Base-by-base conservation (phyloP, 1,139 yeast species). In the Debaryomycetaceae sp. region DNA sequence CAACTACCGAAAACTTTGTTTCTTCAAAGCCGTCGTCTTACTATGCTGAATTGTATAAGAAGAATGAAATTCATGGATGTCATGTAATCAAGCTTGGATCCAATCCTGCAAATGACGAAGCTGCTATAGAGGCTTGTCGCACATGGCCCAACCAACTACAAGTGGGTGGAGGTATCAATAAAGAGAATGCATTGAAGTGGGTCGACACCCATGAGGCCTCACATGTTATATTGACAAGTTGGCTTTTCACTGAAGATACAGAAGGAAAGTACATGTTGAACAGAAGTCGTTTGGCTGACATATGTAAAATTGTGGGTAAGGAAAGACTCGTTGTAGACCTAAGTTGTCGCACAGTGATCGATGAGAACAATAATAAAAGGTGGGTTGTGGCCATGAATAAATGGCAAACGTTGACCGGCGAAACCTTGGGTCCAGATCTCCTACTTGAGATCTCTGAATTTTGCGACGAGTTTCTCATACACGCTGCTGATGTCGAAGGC, bases 401-500 rank as follows among this genome's bases (percentile, higher is more conserved):
- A 63, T 93, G 99, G 99, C 97, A 91, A 65, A 87, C 95, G 0
- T 67, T 91, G 37, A 93, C 99, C 0, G 75, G 73, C 40, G 76
- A 83, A 41, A 77, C 68, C 44, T 70, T 93, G 44, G 71, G 72
- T 42, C 61, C 63, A 37, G 78, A 76, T 30, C 78, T 87, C 30
- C 75, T 93, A 45, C 61, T 55, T 5, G 50, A 64, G 44, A 75
- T 93, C 34, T 68, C 85, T 11, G 46, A 72, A 42, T 87, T 85
- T 62, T 88, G 98, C 57, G 78, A 81, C 50, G 99, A 93, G 65
- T 87, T 91, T 57, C 70, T 93, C 47, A 84, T 93, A 24, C 99
- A 93, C 66, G 99, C 99, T 4, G 99, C 99, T 0, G 99, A 93
- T 62, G 98, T 93, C 3, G 99, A 93, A 65, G 99, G 99, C 0